Evolutionary conservation across 2,329 filamentous ascomycete species (phyloP).

Genomic region (Botryotinia narcissicola): DNA sequence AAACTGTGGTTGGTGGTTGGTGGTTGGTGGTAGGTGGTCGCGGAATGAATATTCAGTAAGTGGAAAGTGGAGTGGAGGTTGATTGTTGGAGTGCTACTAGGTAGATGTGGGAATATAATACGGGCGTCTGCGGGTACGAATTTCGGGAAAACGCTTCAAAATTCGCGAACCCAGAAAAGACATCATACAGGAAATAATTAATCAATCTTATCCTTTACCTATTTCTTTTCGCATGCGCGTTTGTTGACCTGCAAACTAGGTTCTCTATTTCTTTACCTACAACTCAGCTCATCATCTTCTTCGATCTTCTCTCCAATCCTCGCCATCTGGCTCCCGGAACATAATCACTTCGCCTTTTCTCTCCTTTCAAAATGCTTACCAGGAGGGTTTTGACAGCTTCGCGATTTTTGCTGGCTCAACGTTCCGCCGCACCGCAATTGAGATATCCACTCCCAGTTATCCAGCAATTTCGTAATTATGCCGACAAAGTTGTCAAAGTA

Average conservation of each 20-base stretch:
- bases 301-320: constrained; percentile 21
- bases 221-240: constrained; percentile 17
- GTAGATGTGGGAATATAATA: constrained; percentile 14
- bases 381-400: constrained; percentile 37
- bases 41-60: constrained; percentile 15
- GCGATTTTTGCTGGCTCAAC: constrained; percentile 36
- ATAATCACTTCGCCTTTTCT: constrained; percentile 22
- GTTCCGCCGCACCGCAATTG: constrained; percentile 31
- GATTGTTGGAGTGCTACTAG: constrained; percentile 3
- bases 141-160: constrained; percentile 15
- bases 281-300: constrained; percentile 12
- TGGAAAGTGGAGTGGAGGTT: constrained; percentile 21
- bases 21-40: not conserved
- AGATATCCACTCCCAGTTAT: constrained; percentile 46
- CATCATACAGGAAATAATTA: constrained; percentile 13
- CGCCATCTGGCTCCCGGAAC: constrained; percentile 25
- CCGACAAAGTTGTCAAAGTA: constrained; percentile 86
- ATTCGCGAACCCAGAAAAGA: constrained; percentile 21
- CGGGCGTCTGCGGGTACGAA: constrained; percentile 14
- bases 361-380: constrained; percentile 35
- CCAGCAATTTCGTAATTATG: constrained; percentile 61
- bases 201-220: constrained; percentile 8
- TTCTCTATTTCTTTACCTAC: constrained; percentile 1
- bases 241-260: not conserved
- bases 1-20: constrained; percentile 11